Conservation (phyloP, 805 yeast genomes). For the Schwanniomyces vanrijiae region DNA sequence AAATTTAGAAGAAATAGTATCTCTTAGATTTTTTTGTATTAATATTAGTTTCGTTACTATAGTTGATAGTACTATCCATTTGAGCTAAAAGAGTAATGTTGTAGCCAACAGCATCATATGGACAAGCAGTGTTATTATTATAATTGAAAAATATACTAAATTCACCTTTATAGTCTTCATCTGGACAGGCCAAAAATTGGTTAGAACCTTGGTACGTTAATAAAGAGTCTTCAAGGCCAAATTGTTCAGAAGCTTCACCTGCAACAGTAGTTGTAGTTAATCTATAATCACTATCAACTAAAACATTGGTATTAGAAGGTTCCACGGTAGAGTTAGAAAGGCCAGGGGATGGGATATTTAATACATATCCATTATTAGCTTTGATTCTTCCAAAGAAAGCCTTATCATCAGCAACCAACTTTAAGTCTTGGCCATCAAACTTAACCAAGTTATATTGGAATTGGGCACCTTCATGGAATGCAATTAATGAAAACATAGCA, state of each 20-base stretch:
- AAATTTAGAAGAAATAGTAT: neutral
- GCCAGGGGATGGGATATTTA: slow-evolving; percentile 26
- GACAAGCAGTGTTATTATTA: slow-evolving; percentile 19
- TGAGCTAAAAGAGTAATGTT: slow-evolving; percentile 31
- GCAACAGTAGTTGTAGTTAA: slow-evolving; percentile 21
- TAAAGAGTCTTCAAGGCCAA: slow-evolving; percentile 28
- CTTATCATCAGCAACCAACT: slow-evolving; percentile 27
- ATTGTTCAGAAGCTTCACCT: slow-evolving; percentile 21
- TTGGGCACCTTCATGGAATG: slow-evolving; percentile 32
- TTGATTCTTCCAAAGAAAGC: slow-evolving; percentile 38
- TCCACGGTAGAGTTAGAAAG: slow-evolving; percentile 6
- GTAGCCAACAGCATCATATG: slow-evolving; percentile 29
- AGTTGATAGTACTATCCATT: slow-evolving; percentile 28
- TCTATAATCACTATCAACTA: slow-evolving; percentile 21
- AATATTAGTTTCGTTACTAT: slow-evolving; percentile 24
- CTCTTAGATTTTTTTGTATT: slow-evolving; percentile 14
- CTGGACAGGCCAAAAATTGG: slow-evolving; percentile 34
- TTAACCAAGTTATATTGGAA: slow-evolving; percentile 34
- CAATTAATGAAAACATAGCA: slow-evolving; percentile 35
- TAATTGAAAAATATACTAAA: slow-evolving; percentile 23
- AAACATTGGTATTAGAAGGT: slow-evolving; percentile 25
- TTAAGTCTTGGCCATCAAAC: slow-evolving; percentile 30
- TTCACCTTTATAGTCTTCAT: slow-evolving; percentile 20
- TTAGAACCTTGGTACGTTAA: slow-evolving; percentile 32
- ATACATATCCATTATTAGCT: slow-evolving; percentile 31